Conservation (phyloP, 106 monocot species). For the Phalaenopsis aphrodite region DNA sequence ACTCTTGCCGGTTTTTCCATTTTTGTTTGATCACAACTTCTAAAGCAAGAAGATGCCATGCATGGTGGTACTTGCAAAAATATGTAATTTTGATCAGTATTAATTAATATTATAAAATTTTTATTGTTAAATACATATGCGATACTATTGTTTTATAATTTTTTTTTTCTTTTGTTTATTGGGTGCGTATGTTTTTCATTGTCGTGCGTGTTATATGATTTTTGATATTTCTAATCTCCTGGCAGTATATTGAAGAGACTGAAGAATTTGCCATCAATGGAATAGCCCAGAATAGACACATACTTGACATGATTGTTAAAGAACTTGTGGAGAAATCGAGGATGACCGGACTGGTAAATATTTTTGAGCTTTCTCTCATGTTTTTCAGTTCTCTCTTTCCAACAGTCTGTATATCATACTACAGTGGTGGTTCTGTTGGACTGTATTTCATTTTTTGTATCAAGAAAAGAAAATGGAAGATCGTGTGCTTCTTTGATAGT, state of each 20-base stretch:
- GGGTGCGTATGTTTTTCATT: neutral
- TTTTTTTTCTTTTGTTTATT: neutral
- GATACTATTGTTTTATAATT: neutral
- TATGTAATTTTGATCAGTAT: neutral
- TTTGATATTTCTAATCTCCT: slow-evolving; percentile 6
- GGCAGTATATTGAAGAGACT: slow-evolving; percentile 79
- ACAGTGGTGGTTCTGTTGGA: neutral
- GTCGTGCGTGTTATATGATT: neutral
- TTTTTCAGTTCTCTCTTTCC: neutral
- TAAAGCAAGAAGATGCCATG: neutral
- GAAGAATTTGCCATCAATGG: slow-evolving; percentile 80
- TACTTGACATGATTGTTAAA: slow-evolving; percentile 56
- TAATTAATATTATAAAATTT: neutral
- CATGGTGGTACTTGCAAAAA: neutral
- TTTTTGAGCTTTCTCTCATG: neutral
- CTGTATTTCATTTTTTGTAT: neutral
- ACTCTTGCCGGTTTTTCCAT: too few relatives aligned
- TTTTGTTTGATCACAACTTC: too few relatives aligned
- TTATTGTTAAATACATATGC: neutral
- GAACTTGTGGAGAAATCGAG: slow-evolving; percentile 65
- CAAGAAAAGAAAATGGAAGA: neutral
- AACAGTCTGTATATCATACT: neutral
- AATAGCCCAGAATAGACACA: slow-evolving; percentile 57
- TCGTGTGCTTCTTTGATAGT: neutral
- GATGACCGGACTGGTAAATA: slow-evolving; percentile 75